Base-by-base conservation (phyloP, 495 filamentous ascomycete genomes). In the Staphylotrichum longicolle region DNA sequence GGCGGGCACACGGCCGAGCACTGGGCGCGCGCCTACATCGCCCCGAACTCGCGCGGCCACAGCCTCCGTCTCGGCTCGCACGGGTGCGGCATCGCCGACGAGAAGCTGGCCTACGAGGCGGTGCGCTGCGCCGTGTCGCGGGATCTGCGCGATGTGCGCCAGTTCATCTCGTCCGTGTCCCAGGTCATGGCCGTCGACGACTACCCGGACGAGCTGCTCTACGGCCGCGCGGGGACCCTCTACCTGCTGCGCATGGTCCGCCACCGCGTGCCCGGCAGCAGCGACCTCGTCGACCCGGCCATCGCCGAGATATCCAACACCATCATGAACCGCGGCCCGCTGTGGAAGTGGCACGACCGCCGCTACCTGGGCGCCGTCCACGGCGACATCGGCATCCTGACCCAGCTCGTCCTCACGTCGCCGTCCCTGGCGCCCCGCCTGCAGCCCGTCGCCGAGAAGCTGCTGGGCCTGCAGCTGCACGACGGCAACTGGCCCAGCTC, bases 281-380 rank as follows among this genome's bases (percentile, higher is more conserved):
- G 56, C 5, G 27, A 46, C 4, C 40, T 76, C 10, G 65, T 81
- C 14, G 67, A 75, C 10, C 44, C 46, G 7, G 66, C 77, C 11
- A 70, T 82, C 40, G 46, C 50, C 0, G 68, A 71, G 64, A 77
- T 75, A 57, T 77, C 64, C 48, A 62, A 72, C 42, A 70, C 65
- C 34, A 70, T 80, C 7, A 60, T 79, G 11, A 59, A 51, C 39
- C 44, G 60, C 32, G 81, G 63, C 60, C 82, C 61, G 9, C 63
- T 61, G 4, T 87, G 86, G 86, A 76, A 66, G 51, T 87, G 81
- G 83, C 79, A 82, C 53, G 78, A 75, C n/a, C 82, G 78, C 39
- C 71, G 77, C 1, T 87, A 85, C 66, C 63, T 86, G 5, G 86
- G 86, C 41, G 83, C 86, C 4, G 82, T 77, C 3, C 85, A 88